Evolutionary conservation across 2,329 filamentous ascomycete genomes (phyloP), one percentile per base, ranked within the genome.

Genomic region (Colletotrichum graminicola): DNA sequence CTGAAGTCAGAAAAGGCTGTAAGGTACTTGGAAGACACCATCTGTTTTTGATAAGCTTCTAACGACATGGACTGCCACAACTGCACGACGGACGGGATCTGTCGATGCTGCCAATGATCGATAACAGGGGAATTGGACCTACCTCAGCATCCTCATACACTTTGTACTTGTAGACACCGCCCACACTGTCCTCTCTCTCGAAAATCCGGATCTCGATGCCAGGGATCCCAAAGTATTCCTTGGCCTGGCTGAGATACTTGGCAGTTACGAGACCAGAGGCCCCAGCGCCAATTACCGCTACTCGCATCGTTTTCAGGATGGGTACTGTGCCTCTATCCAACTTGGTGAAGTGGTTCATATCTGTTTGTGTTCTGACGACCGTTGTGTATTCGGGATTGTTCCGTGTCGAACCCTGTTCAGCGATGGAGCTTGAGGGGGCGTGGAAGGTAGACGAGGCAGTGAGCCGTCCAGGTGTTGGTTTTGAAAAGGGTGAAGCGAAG

Each of bases 1-100:
- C 85, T 81, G 69, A 84, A 85, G 73, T 87, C 85, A 1, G 85
- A 87, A 72, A 87, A 87, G 23, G 82, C 78, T 0, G 85, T 87
- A 11, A 88, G 78, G 54, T 86, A 84, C 72, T 85, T 86, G 3
- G 84, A 86, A 1, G 83, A 85, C 1, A 87, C 85, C 1, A 86
- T 79, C 81, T 83, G 52, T 16, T 16, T 5, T 3, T 21, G 1
- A 2, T 52, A 16, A 62, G 45, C 18, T 8, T 26, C 16, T 32
- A 4, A 16, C 10, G 18, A 14, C 10, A 23, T 34, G 29, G 4
- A 34, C 21, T 29, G 21, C 10, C 21, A n/a, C 18, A 36, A 10
- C 11, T n/a, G 18, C n/a, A 23, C 1, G 54, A 12, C 1, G n/a
- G n/a, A 16, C 3, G 32, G 7, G 21, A 36, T 18, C 18, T 12